Evolutionary conservation across 2,329 filamentous ascomycete species (phyloP).

Genomic region (Calonectria honghensis): DNA sequence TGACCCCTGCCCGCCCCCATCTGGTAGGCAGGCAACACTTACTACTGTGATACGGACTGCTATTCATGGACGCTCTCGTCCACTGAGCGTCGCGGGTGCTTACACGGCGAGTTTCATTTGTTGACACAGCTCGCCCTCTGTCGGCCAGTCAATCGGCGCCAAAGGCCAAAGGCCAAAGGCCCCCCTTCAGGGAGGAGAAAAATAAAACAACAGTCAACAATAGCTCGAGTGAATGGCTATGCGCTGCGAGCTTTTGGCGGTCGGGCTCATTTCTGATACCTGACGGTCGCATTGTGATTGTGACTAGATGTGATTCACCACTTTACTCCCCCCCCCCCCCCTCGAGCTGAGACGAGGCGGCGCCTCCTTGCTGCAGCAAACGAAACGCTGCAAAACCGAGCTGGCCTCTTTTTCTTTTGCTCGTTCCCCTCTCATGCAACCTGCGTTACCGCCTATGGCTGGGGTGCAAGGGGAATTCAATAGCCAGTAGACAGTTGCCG

Average conservation of each 20-base stretch:
- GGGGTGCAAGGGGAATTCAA: constrained; percentile 10
- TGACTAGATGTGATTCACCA: constrained; percentile 10
- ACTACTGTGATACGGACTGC: constrained; percentile 20
- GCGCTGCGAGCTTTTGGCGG: constrained; percentile 6
- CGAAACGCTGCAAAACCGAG: constrained; percentile 13
- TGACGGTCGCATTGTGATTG: constrained; percentile 22
- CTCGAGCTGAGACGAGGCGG: constrained; percentile 14
- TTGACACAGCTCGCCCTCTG: not conserved
- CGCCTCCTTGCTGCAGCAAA: constrained; percentile 14
- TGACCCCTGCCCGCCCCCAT: not conserved
- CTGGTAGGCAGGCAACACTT: not conserved
- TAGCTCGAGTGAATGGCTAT: not conserved
- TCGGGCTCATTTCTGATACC: constrained; percentile 30
- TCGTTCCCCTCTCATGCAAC: too few species aligned
- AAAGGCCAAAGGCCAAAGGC: too few species aligned
- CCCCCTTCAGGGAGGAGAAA: not conserved
- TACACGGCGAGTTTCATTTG: constrained; percentile 26
- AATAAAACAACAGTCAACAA: not conserved
- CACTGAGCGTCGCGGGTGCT: constrained; percentile 11
- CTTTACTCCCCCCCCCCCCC: constrained; percentile 1
- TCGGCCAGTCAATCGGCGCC: constrained; percentile 3
- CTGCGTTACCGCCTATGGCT: constrained; percentile 8
- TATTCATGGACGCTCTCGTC: constrained; percentile 5
- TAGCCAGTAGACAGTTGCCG: not conserved
- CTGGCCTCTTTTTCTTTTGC: not conserved